A percentile compares a stretch with the other conserved stretches of the same genome.
Conservation (phyloP, 805 yeast species). For the Candida glaebosa region DNA sequence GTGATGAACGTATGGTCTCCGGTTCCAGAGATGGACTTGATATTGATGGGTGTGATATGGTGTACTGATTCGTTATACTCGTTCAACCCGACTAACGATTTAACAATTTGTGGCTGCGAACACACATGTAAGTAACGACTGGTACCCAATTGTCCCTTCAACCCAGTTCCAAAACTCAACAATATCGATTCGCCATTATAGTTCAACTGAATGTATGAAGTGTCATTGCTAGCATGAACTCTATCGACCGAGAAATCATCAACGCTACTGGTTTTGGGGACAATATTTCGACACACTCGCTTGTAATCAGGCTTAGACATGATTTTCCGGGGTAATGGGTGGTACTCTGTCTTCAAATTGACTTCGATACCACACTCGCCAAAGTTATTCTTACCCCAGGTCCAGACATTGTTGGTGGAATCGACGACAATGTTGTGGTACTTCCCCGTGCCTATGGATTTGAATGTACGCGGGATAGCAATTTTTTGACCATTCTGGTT, state of each 20-base stretch:
- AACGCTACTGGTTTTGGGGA: constrained; percentile 21
- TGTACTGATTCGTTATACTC: constrained; percentile 53
- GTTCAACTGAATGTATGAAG: constrained; percentile 35
- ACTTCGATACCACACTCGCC: constrained; percentile 84
- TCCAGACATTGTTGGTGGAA: constrained; percentile 62
- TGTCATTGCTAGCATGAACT: constrained; percentile 68
- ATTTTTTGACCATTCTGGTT: constrained; percentile 17
- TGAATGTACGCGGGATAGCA: constrained; percentile 43
- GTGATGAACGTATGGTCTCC: constrained; percentile 61
- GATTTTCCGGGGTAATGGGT: constrained; percentile 62
- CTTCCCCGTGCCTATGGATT: constrained; percentile 67
- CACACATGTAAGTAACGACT: constrained; percentile 75
- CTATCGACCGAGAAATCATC: constrained; percentile 46
- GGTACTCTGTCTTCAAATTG: constrained; percentile 58
- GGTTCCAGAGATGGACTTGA: constrained; percentile 59
- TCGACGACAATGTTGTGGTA: constrained; percentile 73
- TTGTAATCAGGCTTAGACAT: constrained; percentile 14
- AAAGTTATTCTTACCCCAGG: constrained; percentile 79
- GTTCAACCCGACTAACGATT: constrained; percentile 41
- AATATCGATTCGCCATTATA: constrained; percentile 22
- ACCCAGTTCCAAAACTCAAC: constrained; percentile 78
- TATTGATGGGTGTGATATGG: constrained; percentile 41
- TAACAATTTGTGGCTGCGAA: constrained; percentile 59
- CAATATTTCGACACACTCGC: constrained; percentile 24
- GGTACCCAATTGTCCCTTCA: constrained; percentile 81